A percentile compares a stretch with the other conserved stretches of the same genome.
phyloP scores from a whole-genome alignment of 139 green algal species.

The Coelastrella sp. region DNA sequence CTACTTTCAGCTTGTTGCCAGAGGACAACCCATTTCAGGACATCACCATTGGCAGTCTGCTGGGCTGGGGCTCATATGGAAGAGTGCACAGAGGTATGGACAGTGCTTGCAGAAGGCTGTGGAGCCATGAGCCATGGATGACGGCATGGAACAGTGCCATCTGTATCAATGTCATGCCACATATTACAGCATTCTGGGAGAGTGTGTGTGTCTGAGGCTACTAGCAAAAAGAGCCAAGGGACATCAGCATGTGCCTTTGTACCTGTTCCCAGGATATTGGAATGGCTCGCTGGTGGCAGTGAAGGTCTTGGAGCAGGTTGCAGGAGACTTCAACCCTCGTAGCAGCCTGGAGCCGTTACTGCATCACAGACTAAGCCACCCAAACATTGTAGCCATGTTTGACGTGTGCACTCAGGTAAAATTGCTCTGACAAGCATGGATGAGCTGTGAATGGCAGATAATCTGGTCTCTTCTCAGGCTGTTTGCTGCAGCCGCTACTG shows the following conservation, averaged over 20 bases:
- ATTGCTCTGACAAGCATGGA: background rate
- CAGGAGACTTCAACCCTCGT: conserved; percentile 46
- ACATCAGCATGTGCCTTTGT: background rate
- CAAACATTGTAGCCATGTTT: conserved; percentile 46
- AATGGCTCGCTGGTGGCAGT: conserved; percentile 46
- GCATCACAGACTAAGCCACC: conserved; percentile 48
- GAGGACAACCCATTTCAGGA: conserved; percentile 52
- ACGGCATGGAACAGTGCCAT: background rate
- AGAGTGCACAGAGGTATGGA: conserved; percentile 43
- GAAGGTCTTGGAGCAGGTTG: conserved; percentile 50
- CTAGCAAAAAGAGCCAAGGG: background rate
- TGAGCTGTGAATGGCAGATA: too few relatives aligned
- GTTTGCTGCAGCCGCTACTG: too few relatives aligned
- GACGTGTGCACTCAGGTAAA: conserved; percentile 43
- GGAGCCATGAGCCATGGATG: background rate
- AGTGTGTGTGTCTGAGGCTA: too few relatives aligned
- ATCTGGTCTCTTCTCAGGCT: too few relatives aligned
- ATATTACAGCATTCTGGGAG: too few relatives aligned
- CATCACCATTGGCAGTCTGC: conserved; percentile 45
- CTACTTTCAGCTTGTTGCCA: conserved; percentile 39
- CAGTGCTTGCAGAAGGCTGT: background rate
- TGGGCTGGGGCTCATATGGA: conserved; percentile 47
- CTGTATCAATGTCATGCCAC: too few relatives aligned
- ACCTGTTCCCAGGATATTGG: conserved; percentile 37
- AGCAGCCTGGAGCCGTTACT: conserved; percentile 48